Conservation (phyloP, 805 yeast genomes). For the Helenozyma rhizophorensis region DNA sequence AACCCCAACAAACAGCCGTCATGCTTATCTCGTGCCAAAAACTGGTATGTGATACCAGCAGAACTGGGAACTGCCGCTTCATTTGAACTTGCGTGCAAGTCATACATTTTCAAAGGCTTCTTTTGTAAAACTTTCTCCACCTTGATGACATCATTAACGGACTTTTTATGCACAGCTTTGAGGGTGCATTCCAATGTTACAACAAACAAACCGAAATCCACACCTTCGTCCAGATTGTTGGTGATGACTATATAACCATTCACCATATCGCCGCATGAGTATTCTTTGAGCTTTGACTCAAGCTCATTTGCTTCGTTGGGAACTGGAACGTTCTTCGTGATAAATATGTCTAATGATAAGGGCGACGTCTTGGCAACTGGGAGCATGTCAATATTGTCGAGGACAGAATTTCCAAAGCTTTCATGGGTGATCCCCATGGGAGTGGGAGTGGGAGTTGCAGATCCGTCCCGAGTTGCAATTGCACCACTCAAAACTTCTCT, state of each 20-base stretch:
- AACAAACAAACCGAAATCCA: slow-evolving; percentile 41
- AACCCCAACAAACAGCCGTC: slow-evolving; percentile 51
- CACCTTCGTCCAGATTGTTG: slow-evolving; percentile 41
- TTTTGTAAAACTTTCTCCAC: slow-evolving; percentile 36
- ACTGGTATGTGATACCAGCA: slow-evolving; percentile 44
- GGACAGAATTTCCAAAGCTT: slow-evolving; percentile 41
- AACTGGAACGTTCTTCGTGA: slow-evolving; percentile 49
- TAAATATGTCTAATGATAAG: slow-evolving; percentile 43
- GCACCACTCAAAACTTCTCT: slow-evolving; percentile 1
- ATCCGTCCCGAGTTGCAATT: too few relatives aligned
- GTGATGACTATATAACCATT: slow-evolving; percentile 45
- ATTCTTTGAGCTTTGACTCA: slow-evolving; percentile 44
- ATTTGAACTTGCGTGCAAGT: slow-evolving; percentile 53
- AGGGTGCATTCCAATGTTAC: slow-evolving; percentile 31
- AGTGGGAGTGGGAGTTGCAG: too few relatives aligned
- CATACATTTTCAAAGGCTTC: slow-evolving; percentile 57
- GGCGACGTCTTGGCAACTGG: slow-evolving; percentile 42
- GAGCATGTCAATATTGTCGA: slow-evolving; percentile 49
- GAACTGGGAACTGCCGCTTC: slow-evolving; percentile 47
- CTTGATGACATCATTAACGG: slow-evolving; percentile 16
- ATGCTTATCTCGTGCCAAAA: slow-evolving; percentile 37
- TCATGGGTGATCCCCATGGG: slow-evolving; percentile 10
- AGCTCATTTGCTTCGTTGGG: slow-evolving; percentile 38
- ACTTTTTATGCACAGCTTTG: slow-evolving; percentile 23
- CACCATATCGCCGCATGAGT: slow-evolving; percentile 38